Percentiles rank a stretch among this genome's conserved stretches.
Evolutionary conservation across 331 rosid genomes (phyloP).

Genomic region (Erythrophleum ivorense): DNA sequence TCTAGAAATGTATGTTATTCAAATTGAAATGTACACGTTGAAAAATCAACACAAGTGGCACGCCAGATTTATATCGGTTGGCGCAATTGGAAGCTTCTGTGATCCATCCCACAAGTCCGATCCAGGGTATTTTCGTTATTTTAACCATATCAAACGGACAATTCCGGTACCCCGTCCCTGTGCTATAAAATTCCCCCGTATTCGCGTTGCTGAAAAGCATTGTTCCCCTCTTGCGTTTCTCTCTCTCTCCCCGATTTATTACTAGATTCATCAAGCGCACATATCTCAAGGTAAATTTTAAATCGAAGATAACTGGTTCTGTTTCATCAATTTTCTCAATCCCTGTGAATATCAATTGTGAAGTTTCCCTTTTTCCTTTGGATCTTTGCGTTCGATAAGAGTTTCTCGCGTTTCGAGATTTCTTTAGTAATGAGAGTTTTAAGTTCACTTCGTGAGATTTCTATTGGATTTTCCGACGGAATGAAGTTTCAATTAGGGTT

Average conservation of each 20-base stretch:
- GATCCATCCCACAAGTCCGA: background rate
- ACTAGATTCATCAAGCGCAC: slow-evolving; percentile 52
- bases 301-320: background rate
- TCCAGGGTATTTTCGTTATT: slow-evolving; percentile 42
- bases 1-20: background rate
- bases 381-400: background rate
- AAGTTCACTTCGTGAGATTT: background rate
- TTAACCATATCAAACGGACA: background rate
- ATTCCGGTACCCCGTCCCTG: slow-evolving; percentile 26
- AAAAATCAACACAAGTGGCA: background rate
- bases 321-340: background rate
- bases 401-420: background rate
- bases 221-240: background rate
- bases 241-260: slow-evolving; percentile 12
- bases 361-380: background rate
- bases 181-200: slow-evolving; percentile 16
- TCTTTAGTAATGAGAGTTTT: background rate
- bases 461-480: background rate
- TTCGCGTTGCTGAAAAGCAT: slow-evolving; percentile 50
- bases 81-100: slow-evolving; percentile 10
- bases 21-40: background rate
- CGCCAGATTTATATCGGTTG: background rate
- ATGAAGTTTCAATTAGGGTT: background rate
- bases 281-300: slow-evolving; percentile 50
- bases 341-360: background rate